A percentile compares a stretch with the other conserved stretches of the same genome.
Conservation (phyloP, 2,329 filamentous ascomycete genomes). For the Nemania sp. region DNA sequence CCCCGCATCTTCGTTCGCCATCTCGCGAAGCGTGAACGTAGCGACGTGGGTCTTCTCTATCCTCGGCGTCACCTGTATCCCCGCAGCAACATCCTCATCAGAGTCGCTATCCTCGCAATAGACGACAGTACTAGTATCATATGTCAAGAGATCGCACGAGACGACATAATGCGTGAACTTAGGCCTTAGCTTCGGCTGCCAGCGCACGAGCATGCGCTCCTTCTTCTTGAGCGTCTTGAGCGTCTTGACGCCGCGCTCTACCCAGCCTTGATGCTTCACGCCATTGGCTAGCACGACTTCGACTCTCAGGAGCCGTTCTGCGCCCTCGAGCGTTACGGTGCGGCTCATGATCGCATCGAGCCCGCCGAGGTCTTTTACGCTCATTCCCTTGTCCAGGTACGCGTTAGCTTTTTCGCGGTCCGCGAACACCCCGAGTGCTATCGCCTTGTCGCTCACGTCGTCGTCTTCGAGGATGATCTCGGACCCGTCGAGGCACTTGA, state of each 20-base stretch:
- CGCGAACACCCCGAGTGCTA: constrained; percentile 11
- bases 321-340: constrained; percentile 15
- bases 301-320: constrained; percentile 24
- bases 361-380: constrained; percentile 17
- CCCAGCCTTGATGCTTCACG: constrained; percentile 28
- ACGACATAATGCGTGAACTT: constrained; percentile 30
- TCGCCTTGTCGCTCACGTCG: not conserved
- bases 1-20: constrained; percentile 30
- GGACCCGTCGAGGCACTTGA: constrained; percentile 12
- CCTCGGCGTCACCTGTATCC: not conserved
- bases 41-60: constrained; percentile 16
- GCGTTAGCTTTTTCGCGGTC: constrained; percentile 29
- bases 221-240: constrained; percentile 4
- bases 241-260: constrained; percentile 22
- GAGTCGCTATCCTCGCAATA: not conserved
- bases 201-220: constrained; percentile 20
- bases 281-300: constrained; percentile 24
- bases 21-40: constrained; percentile 27
- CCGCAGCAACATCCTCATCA: not conserved
- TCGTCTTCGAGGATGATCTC: constrained; percentile 7
- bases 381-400: constrained; percentile 21
- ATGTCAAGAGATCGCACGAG: constrained; percentile 28
- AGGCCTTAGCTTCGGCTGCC: constrained; percentile 16
- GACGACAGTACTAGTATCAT: not conserved
- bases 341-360: constrained; percentile 21